Percentiles rank a stretch among this genome's conserved stretches.
Conservation (phyloP, 768 basidiomycete genomes). For the Russula lepida region DNA sequence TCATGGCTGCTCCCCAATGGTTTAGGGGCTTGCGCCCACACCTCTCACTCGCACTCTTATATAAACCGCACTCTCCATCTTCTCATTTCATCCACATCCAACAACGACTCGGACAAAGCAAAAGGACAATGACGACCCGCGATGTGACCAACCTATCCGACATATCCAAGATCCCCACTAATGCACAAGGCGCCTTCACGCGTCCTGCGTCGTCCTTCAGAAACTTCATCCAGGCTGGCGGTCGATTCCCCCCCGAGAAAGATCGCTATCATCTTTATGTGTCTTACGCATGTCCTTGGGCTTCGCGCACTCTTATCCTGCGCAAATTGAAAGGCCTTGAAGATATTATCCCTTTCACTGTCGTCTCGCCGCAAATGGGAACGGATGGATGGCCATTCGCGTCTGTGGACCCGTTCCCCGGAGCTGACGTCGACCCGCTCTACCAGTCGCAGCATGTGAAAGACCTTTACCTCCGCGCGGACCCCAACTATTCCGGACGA, state of each 20-base stretch:
- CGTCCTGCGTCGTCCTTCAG: conserved; percentile 47
- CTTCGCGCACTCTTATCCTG: conserved; percentile 80
- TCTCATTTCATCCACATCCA: not conserved
- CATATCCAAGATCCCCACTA: conserved; percentile 45
- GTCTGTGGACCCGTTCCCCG: conserved; percentile 55
- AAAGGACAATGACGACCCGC: conserved; percentile 1
- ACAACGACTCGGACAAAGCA: not conserved
- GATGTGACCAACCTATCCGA: conserved; percentile 38
- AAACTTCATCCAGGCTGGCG: conserved; percentile 45
- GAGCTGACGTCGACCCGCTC: conserved; percentile 67
- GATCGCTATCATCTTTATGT: conserved; percentile 92
- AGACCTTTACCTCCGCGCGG: conserved; percentile 75
- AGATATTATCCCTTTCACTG: conserved; percentile 63
- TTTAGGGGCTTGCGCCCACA: not conserved
- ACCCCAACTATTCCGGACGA: conserved; percentile 63
- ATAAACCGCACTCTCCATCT: not conserved
- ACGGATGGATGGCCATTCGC: conserved; percentile 83
- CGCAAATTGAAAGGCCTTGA: conserved; percentile 91
- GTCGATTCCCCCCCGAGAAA: conserved; percentile 64
- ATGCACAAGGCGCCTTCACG: conserved; percentile 60
- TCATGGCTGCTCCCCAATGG: not conserved
- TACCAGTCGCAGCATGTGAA: conserved; percentile 62
- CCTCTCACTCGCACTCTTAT: not conserved
- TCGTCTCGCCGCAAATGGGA: conserved; percentile 84
- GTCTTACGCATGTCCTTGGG: conserved; percentile 89